Evolutionary conservation across 352 stramenopile genomes (phyloP).

Genomic region (Pythium angustatum): DNA sequence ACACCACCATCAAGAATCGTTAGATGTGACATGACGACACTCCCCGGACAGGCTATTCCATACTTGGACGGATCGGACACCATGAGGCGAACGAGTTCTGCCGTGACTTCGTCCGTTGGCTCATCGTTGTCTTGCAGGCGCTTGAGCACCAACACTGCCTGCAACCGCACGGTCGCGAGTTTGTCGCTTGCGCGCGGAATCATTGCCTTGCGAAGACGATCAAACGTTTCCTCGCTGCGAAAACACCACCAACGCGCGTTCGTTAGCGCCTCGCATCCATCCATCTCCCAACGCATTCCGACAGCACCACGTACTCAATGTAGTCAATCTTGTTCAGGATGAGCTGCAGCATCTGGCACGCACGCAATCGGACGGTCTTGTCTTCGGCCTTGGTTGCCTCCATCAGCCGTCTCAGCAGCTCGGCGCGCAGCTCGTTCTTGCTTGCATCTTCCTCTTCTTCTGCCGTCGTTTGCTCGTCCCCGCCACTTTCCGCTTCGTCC

Average conservation of each 20-base stretch:
- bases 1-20: background rate
- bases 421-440: constrained; percentile 43
- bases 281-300: no score
- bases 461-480: constrained; percentile 3
- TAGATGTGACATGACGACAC: no score
- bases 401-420: constrained; percentile 50
- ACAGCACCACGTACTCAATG: constrained; percentile 55
- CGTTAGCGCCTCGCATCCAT: no score
- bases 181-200: constrained; percentile 66
- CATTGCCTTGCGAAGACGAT: constrained; percentile 42
- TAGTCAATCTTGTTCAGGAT: constrained; percentile 52
- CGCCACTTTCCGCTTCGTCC: constrained; percentile 5
- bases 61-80: constrained; percentile 75
- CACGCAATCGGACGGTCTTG: constrained; percentile 50
- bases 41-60: no score
- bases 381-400: constrained; percentile 63
- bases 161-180: constrained; percentile 53
- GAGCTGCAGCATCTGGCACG: constrained; percentile 65
- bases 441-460: constrained; percentile 10
- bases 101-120: constrained; percentile 43
- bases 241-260: no score
- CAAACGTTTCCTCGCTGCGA: constrained; percentile 39
- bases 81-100: constrained; percentile 57
- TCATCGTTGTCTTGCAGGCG: constrained; percentile 51
- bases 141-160: constrained; percentile 63